Evolutionary conservation across 2,329 filamentous ascomycete species (phyloP), one percentile per base, ranked within the genome.

Genomic region (Talaromyces sp.): DNA sequence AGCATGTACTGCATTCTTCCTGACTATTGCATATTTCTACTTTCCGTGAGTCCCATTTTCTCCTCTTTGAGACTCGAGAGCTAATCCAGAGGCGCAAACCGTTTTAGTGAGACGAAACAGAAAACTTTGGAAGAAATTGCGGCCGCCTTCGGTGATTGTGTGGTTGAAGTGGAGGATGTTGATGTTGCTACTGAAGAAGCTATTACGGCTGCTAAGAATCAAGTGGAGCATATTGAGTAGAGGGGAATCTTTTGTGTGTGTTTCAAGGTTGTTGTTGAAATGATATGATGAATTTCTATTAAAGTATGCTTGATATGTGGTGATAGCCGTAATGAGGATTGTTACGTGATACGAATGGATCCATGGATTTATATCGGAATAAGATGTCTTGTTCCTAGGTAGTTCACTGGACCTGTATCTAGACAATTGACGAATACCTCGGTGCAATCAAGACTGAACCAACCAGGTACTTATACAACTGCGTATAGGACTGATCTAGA

Each of bases 21-120:
- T 83, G 0, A 67, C 75, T 1, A 61, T 83, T 22, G 80, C 78
- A 0, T 84, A 80, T 65, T 74, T 82, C 53, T 83, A 78, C 65
- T 84, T 82, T 68, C 81, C 81, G 69, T 78, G 10, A n/a, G 48
- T 46, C 25, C 22, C 5, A 40, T 15, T 51, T 22, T 5, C 25
- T 19, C 25, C 8, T 11, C 43, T 56, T 28, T 8, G n/a, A 22
- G 39, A 2, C 8, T 19, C 2, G 4, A 15, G 22, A 15, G 22
- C 53, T 56, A 33, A 56, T 8, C 3, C 22, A 19, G 45, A 4
- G n/a, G n/a, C 15, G 15, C 33, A 4, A 5, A 6, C 10, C 2
- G n/a, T n/a, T n/a, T n/a, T 46, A 76, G 74, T 11, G 78, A 80
- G 63, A 80, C 78, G 0, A 78, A 76, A 56, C 71, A 73, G 37